Conservation (phyloP, 352 stramenopile genomes). For the Phytophthora idaei region DNA sequence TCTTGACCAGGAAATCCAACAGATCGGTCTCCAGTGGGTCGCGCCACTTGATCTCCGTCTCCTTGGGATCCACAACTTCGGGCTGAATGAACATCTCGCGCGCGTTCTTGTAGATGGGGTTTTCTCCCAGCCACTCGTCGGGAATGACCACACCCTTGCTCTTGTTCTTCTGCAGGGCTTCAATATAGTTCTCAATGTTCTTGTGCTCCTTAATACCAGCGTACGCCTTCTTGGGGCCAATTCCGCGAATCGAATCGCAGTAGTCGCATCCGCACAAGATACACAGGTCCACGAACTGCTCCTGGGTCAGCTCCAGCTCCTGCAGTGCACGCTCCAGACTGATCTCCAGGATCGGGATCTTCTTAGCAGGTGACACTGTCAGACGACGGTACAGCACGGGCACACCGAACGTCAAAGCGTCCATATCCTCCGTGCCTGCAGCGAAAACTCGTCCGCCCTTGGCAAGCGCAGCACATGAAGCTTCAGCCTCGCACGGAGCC, state of each 20-base stretch:
- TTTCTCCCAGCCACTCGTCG: constrained; percentile 85
- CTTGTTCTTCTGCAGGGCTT: constrained; percentile 88
- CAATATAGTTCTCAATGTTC: constrained; percentile 95
- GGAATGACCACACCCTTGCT: constrained; percentile 85
- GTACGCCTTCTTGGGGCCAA: constrained; percentile 98
- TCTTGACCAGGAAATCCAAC: constrained; percentile 95
- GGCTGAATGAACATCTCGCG: constrained; percentile 93
- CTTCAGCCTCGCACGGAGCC: constrained; percentile 98
- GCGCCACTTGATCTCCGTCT: constrained; percentile 95
- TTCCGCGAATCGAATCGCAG: constrained; percentile 96
- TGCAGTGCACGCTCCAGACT: constrained; percentile 91
- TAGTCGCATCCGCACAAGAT: constrained; percentile 99
- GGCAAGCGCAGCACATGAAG: constrained; percentile 95
- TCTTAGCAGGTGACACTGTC: constrained; percentile 89
- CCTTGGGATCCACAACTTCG: constrained; percentile 65
- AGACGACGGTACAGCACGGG: constrained; percentile 94
- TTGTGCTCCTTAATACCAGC: constrained; percentile 97
- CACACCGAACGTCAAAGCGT: constrained; percentile 98
- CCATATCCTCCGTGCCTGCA: constrained; percentile 99
- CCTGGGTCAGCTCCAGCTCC: constrained; percentile 93
- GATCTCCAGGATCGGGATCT: constrained; percentile 92
- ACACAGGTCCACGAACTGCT: constrained; percentile 98
- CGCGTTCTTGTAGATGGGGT: constrained; percentile 93
- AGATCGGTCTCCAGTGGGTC: constrained; percentile 91
- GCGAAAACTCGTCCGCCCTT: constrained; percentile 94